Base-by-base conservation (phyloP, 1,284 basidiomycete species). In the Ganoderma meredithae region DNA sequence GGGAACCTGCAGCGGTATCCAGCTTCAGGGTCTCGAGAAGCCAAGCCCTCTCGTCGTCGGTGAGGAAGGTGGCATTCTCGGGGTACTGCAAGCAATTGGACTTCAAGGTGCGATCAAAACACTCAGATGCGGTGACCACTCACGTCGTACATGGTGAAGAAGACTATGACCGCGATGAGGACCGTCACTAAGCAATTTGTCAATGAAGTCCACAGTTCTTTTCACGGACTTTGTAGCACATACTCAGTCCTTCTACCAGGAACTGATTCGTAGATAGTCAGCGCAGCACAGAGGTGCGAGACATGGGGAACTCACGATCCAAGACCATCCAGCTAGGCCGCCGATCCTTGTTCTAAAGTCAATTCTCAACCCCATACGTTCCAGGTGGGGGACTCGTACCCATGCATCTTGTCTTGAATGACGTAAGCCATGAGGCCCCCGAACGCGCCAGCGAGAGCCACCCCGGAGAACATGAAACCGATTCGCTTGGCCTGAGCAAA, bases 401-500 rank as follows among this genome's bases (percentile, higher is more conserved):
- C 64, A 13, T 66, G 17, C 64, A 66, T 62, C 64, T 66, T 66
- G 31, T 61, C 64, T 39, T 39, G 36, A 17, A 59, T 65, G 2
- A 53, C 67, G 36, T 60, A 69, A 2, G 67, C 67, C 4, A 69
- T 56, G 8, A 69, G 53, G 1, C 67, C 67, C 9, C 67, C 67
- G 22, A 70, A 70, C 3, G 65, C 69, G 53, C 87, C 70, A 0
- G 88, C 84, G 25, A 88, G 78, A 0, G 87, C 86, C 39, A 86
- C 84, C 0, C 83, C 81, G 1, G 86, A 85, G 71, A 88, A 88
- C 80, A 88, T 88, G 22, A 83, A 78, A 9, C 86, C 60, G 12
- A 72, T 62, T 4, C 72, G 65, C 58, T 64, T 65, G 7, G 67
- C 69, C 17, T 69, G 67, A 33, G 69, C 67, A 6, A 60, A 47